Base-by-base conservation (phyloP, 768 basidiomycete species). In the Tricholoma flavovirens region DNA sequence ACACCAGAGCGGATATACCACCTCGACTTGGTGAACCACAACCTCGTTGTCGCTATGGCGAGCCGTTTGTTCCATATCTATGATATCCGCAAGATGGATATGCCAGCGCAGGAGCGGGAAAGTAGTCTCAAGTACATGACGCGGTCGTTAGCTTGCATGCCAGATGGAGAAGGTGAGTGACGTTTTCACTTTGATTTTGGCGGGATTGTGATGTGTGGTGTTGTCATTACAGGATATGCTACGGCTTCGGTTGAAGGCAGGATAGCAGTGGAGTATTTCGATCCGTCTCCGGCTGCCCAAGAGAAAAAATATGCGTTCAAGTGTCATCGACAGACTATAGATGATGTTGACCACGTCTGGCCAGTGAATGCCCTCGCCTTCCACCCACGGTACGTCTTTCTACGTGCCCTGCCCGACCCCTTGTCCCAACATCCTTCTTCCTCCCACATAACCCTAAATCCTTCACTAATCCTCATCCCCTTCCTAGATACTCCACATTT, bases 41-140 rank as follows among this genome's bases (percentile, higher is more conserved):
- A 80, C 14, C 83, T 98, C 46, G 93, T 98, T 12, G 88, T 97
- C 22, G 91, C 90, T 1, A 93, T 97, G 88, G 93, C 93, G 2
- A 92, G 90, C 56, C 81, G 95, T 11, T 73, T 92, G 4, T 92
- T 98, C 64, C 83, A 90, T 65, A 93, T 98, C 11, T 98, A 90
- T 63, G 92, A 95, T 62, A 75, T 93, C 14, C 77, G 91, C 24
- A 86, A 85, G 58, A 87, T 98, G 83, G 75, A 78, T 54, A 72
- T 77, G 52, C 87, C 90, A 0, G 77, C 82, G 52, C 90, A 94
- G 65, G 80, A 84, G 68, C 73, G 97, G 59, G 97, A 98, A 73
- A 93, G 91, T 67, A 93, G 91, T 61, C 71, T 99, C 57, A 97
- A 97, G 71, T 98, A 90, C 68, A 89, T 97, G 89, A 98, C 95